Percentiles rank a stretch among this genome's conserved stretches.
These are phyloP conservation scores for Turnera subulata DNA, from an alignment of 345 rosid species.

Conservation along the genomic window DNA sequence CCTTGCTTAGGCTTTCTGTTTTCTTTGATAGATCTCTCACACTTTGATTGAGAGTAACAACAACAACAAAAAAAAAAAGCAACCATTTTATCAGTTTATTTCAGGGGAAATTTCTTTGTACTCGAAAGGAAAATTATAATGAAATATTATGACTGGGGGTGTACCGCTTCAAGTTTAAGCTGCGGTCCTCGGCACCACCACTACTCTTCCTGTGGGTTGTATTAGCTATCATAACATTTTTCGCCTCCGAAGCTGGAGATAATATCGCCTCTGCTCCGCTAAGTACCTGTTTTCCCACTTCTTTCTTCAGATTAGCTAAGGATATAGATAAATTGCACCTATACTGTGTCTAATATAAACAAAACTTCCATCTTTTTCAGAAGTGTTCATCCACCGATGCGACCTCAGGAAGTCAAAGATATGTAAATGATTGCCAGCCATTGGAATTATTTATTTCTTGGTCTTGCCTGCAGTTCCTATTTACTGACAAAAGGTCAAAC, in stretches of 20 bases:
- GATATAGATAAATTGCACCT: too few species aligned
- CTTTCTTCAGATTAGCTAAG: too few species aligned
- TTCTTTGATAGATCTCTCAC: slow-evolving; percentile 61
- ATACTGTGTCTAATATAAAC: too few species aligned
- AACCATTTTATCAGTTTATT: neutral
- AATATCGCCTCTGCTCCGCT: slow-evolving; percentile 78
- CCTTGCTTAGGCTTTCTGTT: slow-evolving; percentile 80
- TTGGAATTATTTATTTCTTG: too few species aligned
- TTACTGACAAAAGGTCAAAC: too few species aligned
- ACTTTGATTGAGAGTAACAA: slow-evolving; percentile 29
- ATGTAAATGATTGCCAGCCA: too few species aligned
- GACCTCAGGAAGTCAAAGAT: too few species aligned
- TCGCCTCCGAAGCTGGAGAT: slow-evolving; percentile 44
- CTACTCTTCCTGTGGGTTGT: slow-evolving; percentile 29
- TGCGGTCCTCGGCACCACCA: slow-evolving; percentile 42
- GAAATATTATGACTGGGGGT: too few species aligned
- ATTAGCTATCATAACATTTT: slow-evolving; percentile 26
- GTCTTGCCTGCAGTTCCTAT: too few species aligned
- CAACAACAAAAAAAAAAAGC: too few species aligned
- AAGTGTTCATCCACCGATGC: too few species aligned
- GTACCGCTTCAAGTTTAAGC: slow-evolving; percentile 79
- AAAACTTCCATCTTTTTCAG: too few species aligned
- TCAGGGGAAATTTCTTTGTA: neutral
- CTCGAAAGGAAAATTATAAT: neutral
- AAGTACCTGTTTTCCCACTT: slow-evolving; percentile 41